These are phyloP conservation scores for Alternaria sp. DNA, from an alignment of 2,329 filamentous ascomycete genomes.

Conservation along the genomic window DNA sequence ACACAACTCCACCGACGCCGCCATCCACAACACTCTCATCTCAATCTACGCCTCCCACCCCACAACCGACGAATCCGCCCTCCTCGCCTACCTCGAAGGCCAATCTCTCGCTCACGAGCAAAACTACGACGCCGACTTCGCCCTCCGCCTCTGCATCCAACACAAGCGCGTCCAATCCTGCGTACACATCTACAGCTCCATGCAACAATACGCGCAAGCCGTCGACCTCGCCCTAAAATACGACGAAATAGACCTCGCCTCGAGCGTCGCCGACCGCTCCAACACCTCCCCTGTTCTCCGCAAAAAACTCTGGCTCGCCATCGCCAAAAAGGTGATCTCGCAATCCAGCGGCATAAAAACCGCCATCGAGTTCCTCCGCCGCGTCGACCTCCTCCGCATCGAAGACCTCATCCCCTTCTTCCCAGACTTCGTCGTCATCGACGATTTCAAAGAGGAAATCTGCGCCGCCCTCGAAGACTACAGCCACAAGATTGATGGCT, in stretches of 20 bases:
- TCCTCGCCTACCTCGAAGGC: slow-evolving; percentile 87
- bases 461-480: slow-evolving; percentile 94
- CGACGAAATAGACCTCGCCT: slow-evolving; percentile 86
- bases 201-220: slow-evolving; percentile 92
- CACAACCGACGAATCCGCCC: slow-evolving; percentile 80
- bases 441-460: slow-evolving; percentile 99
- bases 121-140: slow-evolving; percentile 93
- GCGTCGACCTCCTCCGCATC: slow-evolving; percentile 89
- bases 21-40: slow-evolving; percentile 95
- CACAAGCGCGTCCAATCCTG: slow-evolving; percentile 91
- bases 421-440: slow-evolving; percentile 97
- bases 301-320: slow-evolving; percentile 94
- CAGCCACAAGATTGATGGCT: slow-evolving; percentile 82
- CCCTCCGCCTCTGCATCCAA: slow-evolving; percentile 92
- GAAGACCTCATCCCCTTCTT: slow-evolving; percentile 99
- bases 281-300: slow-evolving; percentile 79
- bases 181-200: slow-evolving; percentile 95
- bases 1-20: slow-evolving; percentile 78
- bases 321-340: slow-evolving; percentile 91
- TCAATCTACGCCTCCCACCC: slow-evolving; percentile 92
- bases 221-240: slow-evolving; percentile 92
- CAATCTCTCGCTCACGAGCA: slow-evolving; percentile 78
- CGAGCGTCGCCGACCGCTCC: slow-evolving; percentile 85
- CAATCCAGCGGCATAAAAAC: slow-evolving; percentile 81
- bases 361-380: slow-evolving; percentile 90